Percentiles rank a stretch among this genome's conserved stretches.
phyloP scores from a whole-genome alignment of 495 filamentous ascomycete genomes.

The Darksidea phi region DNA sequence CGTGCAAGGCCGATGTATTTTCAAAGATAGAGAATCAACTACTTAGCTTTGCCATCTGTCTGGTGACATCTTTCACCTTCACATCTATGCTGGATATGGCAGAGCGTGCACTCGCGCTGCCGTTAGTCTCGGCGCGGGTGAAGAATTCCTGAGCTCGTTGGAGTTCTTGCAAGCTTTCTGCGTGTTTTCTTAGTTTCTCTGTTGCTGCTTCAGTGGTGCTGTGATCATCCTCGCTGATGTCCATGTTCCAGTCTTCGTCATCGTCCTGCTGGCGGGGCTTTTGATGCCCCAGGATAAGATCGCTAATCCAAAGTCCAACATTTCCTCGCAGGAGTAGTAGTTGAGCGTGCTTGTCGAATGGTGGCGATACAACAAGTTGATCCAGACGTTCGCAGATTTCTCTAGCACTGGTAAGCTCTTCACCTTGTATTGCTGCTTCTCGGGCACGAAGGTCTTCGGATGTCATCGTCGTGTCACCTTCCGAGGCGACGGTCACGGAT shows the following conservation, averaged over 20 bases:
- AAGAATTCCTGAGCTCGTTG: slow-evolving; percentile 9
- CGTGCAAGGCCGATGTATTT: too few relatives aligned
- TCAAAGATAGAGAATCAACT: too few relatives aligned
- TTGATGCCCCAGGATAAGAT: slow-evolving; percentile 46
- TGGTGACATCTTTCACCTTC: too few relatives aligned
- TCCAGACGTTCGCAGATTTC: slow-evolving; percentile 65
- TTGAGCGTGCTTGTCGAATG: slow-evolving; percentile 59
- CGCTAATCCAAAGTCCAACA: slow-evolving; percentile 65
- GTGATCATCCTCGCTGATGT: neutral
- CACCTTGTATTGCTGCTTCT: slow-evolving; percentile 2
- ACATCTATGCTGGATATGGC: too few relatives aligned
- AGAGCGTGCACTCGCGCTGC: neutral
- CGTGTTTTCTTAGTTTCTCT: neutral
- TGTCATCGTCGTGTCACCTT: slow-evolving; percentile 11
- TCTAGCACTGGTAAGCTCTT: slow-evolving; percentile 49
- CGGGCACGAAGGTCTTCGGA: slow-evolving; percentile 11
- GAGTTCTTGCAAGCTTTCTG: slow-evolving; percentile 7
- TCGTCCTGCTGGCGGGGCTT: neutral
- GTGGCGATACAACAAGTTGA: slow-evolving; percentile 59
- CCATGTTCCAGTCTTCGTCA: neutral
- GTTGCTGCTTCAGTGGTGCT: neutral
- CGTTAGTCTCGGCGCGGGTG: slow-evolving; percentile 4
- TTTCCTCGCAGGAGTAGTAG: slow-evolving; percentile 65
- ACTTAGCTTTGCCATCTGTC: too few relatives aligned
- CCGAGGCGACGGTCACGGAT: slow-evolving; percentile 2